Percentiles rank a stretch among this genome's conserved stretches.
These are phyloP conservation scores for Pyrrhoderma lamaoense DNA, from an alignment of 1,284 basidiomycete genomes.

Conservation along the genomic window DNA sequence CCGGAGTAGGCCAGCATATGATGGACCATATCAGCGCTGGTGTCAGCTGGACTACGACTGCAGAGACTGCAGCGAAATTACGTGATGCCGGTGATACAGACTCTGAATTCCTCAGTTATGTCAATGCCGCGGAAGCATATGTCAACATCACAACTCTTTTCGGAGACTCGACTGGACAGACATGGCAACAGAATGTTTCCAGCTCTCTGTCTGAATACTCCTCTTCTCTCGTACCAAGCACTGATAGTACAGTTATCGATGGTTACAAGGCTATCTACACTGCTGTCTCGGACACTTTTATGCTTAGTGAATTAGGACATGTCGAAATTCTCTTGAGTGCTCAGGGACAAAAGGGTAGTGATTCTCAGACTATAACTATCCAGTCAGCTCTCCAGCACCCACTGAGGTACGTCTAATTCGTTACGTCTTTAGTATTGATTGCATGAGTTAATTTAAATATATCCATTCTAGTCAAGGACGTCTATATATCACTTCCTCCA, in stretches of 20 bases:
- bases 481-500: slow-evolving; percentile 40
- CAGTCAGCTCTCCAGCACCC: slow-evolving; percentile 67
- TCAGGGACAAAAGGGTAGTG: slow-evolving; percentile 35
- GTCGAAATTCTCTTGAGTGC: slow-evolving; percentile 59
- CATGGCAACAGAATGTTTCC: slow-evolving; percentile 31
- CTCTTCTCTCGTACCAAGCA: slow-evolving; percentile 39
- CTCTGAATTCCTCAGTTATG: slow-evolving; percentile 46
- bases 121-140: slow-evolving; percentile 65
- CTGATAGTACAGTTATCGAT: slow-evolving; percentile 40
- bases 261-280: slow-evolving; percentile 62
- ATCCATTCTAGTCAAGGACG: no score
- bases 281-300: slow-evolving; percentile 38
- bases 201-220: slow-evolving; percentile 30
- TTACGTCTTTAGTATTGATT: no score
- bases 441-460: no score
- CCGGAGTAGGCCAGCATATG: slow-evolving; percentile 71
- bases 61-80: slow-evolving; percentile 40
- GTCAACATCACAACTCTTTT: slow-evolving; percentile 48
- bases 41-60: slow-evolving; percentile 40
- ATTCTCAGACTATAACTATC: slow-evolving; percentile 39
- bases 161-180: slow-evolving; percentile 28
- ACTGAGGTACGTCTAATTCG: no score
- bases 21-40: slow-evolving; percentile 60
- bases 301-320: slow-evolving; percentile 39
- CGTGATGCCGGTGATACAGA: slow-evolving; percentile 28